A percentile compares a stretch with the other conserved stretches of the same genome.
phyloP scores from a whole-genome alignment of 2,329 filamentous ascomycete genomes.

The Alternaria gaisen region DNA sequence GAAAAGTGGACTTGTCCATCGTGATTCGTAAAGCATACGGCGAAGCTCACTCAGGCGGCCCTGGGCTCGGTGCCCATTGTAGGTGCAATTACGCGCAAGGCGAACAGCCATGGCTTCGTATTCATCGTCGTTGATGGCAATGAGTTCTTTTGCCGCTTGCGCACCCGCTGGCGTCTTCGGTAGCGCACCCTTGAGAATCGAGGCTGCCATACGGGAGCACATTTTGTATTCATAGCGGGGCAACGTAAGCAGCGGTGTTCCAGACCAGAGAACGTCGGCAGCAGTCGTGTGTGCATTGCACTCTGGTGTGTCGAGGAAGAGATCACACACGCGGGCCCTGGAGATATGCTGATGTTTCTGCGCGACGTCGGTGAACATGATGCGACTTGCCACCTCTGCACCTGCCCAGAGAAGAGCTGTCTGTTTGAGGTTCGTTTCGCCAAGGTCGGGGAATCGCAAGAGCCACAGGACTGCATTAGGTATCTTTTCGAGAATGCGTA shows the following conservation, averaged over 20 bases:
- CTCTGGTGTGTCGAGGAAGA: constrained; percentile 96
- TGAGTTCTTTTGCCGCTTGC: constrained; percentile 75
- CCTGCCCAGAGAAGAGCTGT: constrained; percentile 88
- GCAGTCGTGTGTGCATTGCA: constrained; percentile 98
- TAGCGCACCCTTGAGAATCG: constrained; percentile 88
- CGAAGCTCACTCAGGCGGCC: constrained; percentile 83
- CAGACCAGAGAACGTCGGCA: constrained; percentile 95
- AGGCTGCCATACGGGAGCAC: constrained; percentile 98
- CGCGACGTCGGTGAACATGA: constrained; percentile 96
- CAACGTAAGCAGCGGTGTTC: constrained; percentile 88
- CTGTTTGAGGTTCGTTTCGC: constrained; percentile 82
- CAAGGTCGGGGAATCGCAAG: constrained; percentile 93
- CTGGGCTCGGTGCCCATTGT: constrained; percentile 41
- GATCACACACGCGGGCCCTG: constrained; percentile 87
- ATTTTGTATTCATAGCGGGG: constrained; percentile 97
- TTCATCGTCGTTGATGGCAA: constrained; percentile 78
- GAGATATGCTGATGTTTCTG: constrained; percentile 95
- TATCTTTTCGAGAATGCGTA: constrained; percentile 84
- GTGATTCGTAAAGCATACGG: constrained; percentile 80
- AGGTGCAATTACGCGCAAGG: constrained; percentile 44
- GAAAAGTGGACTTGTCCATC: constrained; percentile 89
- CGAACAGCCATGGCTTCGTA: constrained; percentile 73
- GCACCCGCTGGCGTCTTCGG: constrained; percentile 75
- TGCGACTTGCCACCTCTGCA: constrained; percentile 80
- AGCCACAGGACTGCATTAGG: constrained; percentile 95